phyloP scores from a whole-genome alignment of 345 rosid species.

The Moringa oleifera region DNA sequence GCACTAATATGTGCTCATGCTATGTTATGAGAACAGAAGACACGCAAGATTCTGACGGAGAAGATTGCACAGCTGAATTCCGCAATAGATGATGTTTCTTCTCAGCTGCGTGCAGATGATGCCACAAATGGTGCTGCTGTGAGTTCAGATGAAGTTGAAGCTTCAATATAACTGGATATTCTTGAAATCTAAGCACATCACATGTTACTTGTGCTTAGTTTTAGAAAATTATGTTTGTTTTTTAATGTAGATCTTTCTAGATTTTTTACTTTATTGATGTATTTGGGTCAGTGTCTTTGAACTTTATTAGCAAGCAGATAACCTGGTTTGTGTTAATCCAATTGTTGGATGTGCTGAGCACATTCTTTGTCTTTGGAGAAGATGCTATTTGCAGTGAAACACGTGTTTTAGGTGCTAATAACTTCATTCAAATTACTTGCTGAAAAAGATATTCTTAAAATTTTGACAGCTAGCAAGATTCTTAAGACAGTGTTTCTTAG shows the following conservation, averaged over 20 bases:
- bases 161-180: constrained; percentile 16
- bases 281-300: neutral
- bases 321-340: too few relatives aligned
- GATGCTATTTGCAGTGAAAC: too few relatives aligned
- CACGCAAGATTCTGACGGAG: constrained; percentile 29
- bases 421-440: too few relatives aligned
- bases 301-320: too few relatives aligned
- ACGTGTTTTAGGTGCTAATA: too few relatives aligned
- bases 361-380: too few relatives aligned
- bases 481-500: too few relatives aligned
- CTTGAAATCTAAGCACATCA: neutral
- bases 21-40: constrained; percentile 27
- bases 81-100: constrained; percentile 43
- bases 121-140: constrained; percentile 21
- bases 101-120: constrained; percentile 33
- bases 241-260: too few relatives aligned
- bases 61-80: constrained; percentile 47
- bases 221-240: neutral
- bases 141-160: constrained; percentile 22
- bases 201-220: neutral
- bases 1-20: neutral
- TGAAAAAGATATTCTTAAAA: too few relatives aligned
- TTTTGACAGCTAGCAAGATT: too few relatives aligned
- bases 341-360: too few relatives aligned
- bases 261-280: neutral